Base-by-base conservation (phyloP, 306 rosid species). In the Inga laurina region DNA sequence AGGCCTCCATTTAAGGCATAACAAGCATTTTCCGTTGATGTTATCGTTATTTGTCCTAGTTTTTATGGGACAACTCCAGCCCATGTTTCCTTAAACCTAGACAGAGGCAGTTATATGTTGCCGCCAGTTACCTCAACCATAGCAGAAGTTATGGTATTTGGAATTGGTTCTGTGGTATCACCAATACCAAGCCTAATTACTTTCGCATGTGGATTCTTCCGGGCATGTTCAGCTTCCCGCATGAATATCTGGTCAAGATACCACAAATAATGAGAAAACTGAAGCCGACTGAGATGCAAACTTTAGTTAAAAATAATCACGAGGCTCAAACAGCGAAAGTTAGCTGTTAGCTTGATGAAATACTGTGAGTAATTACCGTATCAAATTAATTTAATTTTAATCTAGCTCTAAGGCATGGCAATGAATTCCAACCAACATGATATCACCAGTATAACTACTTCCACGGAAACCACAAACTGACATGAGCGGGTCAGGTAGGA, bases 111-210 rank as follows among this genome's bases (percentile, higher is more conserved):
- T 7, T 41, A 27, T 69, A 14, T 49, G 27, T 15, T 30, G 27
- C 19, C 48, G 6, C 22, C 57, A 24, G 7, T 71, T 90, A 92
- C 97, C 91, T 93, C 82, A 72, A 89, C 89, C 97, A 91, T 93
- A 35, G 92, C 86, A 10, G 87, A 85, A 22, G 97, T 82, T 74
- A 92, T 81, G 78, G 82, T 75, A 21, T 83, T 84, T 7, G 97
- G 94, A 79, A 92, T 89, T 69, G 97, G 92, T 77, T 92, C 72
- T 41, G 97, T 85, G 12, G 97, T 92, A 51, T 92, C 90, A 10
- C 94, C 94, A 37, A 92, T 81, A 34, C 97, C 97, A 78, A 91
- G 95, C 78, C 82, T 86, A 35, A 90, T 86, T 72, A 90, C 37
- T 18, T 35, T 84, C 15, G 88, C 90, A 81, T 91, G 24, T 46